Percentiles rank a stretch among this genome's conserved stretches.
phyloP scores from a whole-genome alignment of 768 basidiomycete genomes.

The Lanmaoa pseudosensibilis region DNA sequence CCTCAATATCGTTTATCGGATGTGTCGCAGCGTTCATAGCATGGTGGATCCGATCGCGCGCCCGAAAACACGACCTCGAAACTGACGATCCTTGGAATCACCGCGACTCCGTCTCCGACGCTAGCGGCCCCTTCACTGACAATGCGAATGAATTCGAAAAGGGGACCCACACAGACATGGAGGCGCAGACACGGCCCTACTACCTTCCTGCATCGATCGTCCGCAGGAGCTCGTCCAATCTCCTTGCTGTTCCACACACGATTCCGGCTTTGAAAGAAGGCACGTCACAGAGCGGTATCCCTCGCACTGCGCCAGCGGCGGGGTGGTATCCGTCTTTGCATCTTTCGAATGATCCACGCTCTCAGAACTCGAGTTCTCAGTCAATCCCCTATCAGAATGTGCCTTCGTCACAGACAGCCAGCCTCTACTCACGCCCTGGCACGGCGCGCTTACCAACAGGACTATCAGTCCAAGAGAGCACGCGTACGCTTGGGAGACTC shows the following conservation, averaged over 20 bases:
- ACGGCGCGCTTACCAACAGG: slow-evolving; percentile 16
- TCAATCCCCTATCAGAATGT: background rate
- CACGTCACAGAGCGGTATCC: slow-evolving; percentile 2
- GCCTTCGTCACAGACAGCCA: slow-evolving; percentile 10
- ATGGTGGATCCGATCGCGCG: slow-evolving; percentile 46
- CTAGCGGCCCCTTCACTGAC: background rate
- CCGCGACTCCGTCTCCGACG: slow-evolving; percentile 14
- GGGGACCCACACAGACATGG: background rate
- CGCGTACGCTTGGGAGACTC: slow-evolving; percentile 43
- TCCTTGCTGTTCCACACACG: slow-evolving; percentile 19
- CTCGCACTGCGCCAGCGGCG: background rate
- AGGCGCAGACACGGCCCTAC: slow-evolving; percentile 22
- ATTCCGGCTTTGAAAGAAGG: slow-evolving; percentile 2
- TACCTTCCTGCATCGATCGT: slow-evolving; percentile 27
- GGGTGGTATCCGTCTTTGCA: background rate
- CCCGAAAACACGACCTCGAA: slow-evolving; percentile 37
- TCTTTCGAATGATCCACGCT: background rate
- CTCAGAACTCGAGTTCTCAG: slow-evolving; percentile 8
- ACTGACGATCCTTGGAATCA: slow-evolving; percentile 36
- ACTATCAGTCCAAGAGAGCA: slow-evolving; percentile 31
- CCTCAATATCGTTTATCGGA: slow-evolving; percentile 45
- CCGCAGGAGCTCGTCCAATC: slow-evolving; percentile 17
- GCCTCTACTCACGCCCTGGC: slow-evolving; percentile 9
- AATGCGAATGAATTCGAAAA: slow-evolving; percentile 2
- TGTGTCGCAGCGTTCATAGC: slow-evolving; percentile 48